Evolutionary conservation across 768 basidiomycete genomes (phyloP), one percentile per base, ranked within the genome.

Genomic region (Lentinula edodes): DNA sequence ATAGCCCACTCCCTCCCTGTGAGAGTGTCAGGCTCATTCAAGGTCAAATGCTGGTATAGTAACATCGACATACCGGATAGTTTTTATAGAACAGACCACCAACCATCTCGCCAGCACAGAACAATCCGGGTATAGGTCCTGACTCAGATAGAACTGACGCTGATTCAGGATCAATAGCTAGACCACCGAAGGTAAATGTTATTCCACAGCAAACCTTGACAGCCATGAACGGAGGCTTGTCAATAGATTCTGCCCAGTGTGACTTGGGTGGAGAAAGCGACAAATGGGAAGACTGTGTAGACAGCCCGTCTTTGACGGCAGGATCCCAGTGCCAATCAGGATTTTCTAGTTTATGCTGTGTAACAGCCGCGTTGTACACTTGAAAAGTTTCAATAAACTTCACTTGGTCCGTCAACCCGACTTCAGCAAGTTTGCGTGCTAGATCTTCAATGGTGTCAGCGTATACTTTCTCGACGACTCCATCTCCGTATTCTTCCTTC

Each of bases 151-250:
- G 52, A 6, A 89, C 86, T 1, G 70, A 79, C 9, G 82, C 78
- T 0, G 82, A 85, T 15, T 73, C 66, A 0, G 84, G 78, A 65
- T 88, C 80, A 63, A 89, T 82, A 0, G 79, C 82, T 2, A 89
- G 69, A 1, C 88, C 88, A 0, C 88, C 87, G 73, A 88, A 89
- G 1, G 86, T 89, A 73, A 88, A 90, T 0, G 88, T 89, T 58
- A 88, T 81, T 6, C 87, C 88, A 72, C 87, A 88, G 0, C 82
- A 75, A 7, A 89, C 84, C 66, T 84, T 87, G 36, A 89, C 84
- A 2, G 87, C 87, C 68, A 88, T 72, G 65, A 86, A 85, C 0
- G 85, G 85, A 12, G 74, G 69, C 45, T 77, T 64, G 41, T 83
- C 78, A 28, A 89, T 71, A 5, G 81, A 66, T 62, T 85, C 71